phyloP scores from a whole-genome alignment of 768 basidiomycete genomes.

The Tylopilus felleus region DNA sequence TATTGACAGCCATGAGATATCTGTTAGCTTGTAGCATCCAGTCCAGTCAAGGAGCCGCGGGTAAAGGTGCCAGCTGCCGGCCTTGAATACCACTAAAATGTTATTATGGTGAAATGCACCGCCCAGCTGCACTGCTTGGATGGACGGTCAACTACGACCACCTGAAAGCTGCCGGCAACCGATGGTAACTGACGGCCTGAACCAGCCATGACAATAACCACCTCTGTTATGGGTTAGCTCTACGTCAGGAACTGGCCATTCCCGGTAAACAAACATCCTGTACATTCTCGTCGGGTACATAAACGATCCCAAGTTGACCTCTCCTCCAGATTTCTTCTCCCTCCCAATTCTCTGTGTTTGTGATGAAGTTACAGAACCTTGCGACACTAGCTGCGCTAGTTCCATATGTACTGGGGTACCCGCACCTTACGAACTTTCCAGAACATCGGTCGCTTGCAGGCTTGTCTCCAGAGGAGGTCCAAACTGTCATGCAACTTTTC shows the following conservation, averaged over 20 bases:
- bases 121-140: background rate
- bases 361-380: background rate
- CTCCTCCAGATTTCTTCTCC: background rate
- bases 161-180: background rate
- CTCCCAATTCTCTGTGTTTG: background rate
- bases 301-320: background rate
- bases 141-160: background rate
- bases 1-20: too few relatives aligned
- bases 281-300: background rate
- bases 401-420: conserved; percentile 4
- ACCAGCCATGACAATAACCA: background rate
- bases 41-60: background rate
- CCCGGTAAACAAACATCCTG: background rate
- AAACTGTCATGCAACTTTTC: conserved; percentile 8
- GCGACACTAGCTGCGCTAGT: background rate
- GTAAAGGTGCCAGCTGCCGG: background rate
- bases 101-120: background rate
- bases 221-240: background rate
- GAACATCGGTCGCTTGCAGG: conserved; percentile 16
- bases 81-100: background rate
- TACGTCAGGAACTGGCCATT: background rate
- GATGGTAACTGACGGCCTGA: background rate
- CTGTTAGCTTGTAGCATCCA: background rate
- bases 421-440: conserved; percentile 12
- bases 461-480: conserved; percentile 12